These are phyloP conservation scores for Colletotrichum navitas DNA, from an alignment of 2,329 filamentous ascomycete species.

Conservation along the genomic window DNA sequence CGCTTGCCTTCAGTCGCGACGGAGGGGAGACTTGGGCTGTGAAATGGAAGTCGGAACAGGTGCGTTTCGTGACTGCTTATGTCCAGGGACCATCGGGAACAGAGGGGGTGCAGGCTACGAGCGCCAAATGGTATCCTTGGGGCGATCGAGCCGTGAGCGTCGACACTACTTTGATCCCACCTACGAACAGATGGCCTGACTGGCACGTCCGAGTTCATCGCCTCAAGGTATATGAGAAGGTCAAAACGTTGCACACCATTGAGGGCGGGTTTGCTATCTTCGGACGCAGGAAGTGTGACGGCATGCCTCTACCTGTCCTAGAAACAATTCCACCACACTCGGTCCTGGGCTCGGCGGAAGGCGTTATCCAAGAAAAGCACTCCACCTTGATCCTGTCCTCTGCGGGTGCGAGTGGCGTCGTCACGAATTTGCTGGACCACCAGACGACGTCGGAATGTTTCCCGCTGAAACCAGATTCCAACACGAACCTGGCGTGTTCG, in stretches of 20 bases:
- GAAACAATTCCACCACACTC: not conserved
- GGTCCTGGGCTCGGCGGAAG: constrained; percentile 8
- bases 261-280: constrained; percentile 47
- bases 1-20: constrained; percentile 49
- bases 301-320: constrained; percentile 18
- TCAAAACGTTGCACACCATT: constrained; percentile 33
- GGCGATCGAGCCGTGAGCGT: constrained; percentile 46
- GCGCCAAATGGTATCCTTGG: constrained; percentile 46
- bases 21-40: constrained; percentile 49
- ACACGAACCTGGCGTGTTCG: constrained; percentile 46
- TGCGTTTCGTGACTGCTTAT: constrained; percentile 28
- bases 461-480: constrained; percentile 46
- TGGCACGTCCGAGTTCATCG: constrained; percentile 50
- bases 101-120: constrained; percentile 11
- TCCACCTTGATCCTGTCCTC: constrained; percentile 31
- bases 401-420: constrained; percentile 1
- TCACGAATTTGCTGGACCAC: not conserved
- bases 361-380: not conserved
- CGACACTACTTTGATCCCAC: constrained; percentile 48
- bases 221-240: not conserved
- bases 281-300: constrained; percentile 9
- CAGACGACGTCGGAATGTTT: constrained; percentile 3
- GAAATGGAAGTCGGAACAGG: constrained; percentile 48
- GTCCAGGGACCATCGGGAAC: not conserved
- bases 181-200: constrained; percentile 50